Evolutionary conservation across 2,329 filamentous ascomycete species (phyloP).

Genomic region (Trichothecium sympodiale): DNA sequence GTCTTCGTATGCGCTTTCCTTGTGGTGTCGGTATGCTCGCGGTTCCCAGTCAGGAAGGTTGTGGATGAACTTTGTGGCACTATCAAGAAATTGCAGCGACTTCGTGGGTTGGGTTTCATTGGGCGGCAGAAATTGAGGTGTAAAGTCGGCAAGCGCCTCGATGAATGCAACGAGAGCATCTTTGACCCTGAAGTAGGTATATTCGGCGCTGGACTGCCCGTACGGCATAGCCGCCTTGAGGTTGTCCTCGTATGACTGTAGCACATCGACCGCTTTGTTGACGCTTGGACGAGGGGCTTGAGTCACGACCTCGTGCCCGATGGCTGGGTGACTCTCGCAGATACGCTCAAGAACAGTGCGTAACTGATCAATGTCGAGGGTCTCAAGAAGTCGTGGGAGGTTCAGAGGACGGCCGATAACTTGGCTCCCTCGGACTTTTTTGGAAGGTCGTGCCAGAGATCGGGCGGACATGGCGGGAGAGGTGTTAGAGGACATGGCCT

Average conservation of each 20-base stretch:
- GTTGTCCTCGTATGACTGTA: constrained; percentile 69
- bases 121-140: constrained; percentile 87
- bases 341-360: constrained; percentile 80
- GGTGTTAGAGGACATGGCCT: constrained; percentile 78
- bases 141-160: constrained; percentile 87
- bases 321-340: constrained; percentile 78
- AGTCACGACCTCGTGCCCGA: constrained; percentile 73
- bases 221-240: constrained; percentile 77
- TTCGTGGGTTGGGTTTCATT: constrained; percentile 74
- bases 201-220: constrained; percentile 76
- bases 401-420: constrained; percentile 45
- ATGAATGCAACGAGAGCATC: constrained; percentile 70
- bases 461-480: constrained; percentile 68
- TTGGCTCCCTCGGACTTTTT: constrained; percentile 54
- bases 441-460: constrained; percentile 54
- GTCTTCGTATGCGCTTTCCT: constrained; percentile 92
- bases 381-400: constrained; percentile 75
- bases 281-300: constrained; percentile 83
- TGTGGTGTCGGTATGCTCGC: constrained; percentile 80
- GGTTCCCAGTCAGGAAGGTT: constrained; percentile 84
- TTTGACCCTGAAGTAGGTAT: constrained; percentile 87
- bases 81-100: constrained; percentile 80
- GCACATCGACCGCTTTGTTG: constrained; percentile 64
- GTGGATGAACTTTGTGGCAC: constrained; percentile 83
- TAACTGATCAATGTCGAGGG: constrained; percentile 75